Base-by-base conservation (phyloP, 345 rosid genomes). In the Brassica juncea region DNA sequence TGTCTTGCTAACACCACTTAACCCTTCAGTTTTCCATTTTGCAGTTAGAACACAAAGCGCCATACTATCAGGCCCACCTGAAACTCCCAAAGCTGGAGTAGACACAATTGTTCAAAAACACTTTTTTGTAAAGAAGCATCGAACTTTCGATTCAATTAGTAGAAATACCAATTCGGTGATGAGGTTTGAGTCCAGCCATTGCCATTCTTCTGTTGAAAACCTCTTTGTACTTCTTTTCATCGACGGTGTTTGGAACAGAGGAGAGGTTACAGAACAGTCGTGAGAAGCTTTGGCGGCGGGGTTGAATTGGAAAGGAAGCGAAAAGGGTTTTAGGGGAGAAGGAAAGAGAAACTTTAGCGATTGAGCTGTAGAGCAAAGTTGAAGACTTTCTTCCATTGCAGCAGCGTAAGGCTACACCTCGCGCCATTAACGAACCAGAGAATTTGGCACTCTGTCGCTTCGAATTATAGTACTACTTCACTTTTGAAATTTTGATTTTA, bases 41-140 rank as follows among this genome's bases (percentile, higher is more conserved):
- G 99, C 96, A 52, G 96, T 85, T 37, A 94, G 80, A 55, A 89
- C 82, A 83, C 96, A 91, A 27, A 94, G 88, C 1, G 97, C 98
- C 92, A 91, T 92, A 82, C 96, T 91, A 83, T 92, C 99, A 61
- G 97, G 97, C 15, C 99, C 99, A 42, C 99, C 98, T 4, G 97
- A 94, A 25, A 94, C 97, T 57, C 96, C 98, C 74, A 95, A 73
- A 47, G 99, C 99, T 91, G 79, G 59, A 55, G 11, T 5, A 44
- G 5, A 66, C 32, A 64, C 71, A 63, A 59, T 34, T 23, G 8
- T 54, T 31, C 15, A 37, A 21, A 60, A 76, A 25, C 32, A 49
- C 15, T 28, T 28, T 52, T 35, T 52, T 70, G 6, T 68, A 5
- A 47, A 62, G 60, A 21, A 28, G 31, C 31, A 67, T 55, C 44